Conservation (phyloP, 2,329 filamentous ascomycete genomes). For the Scopulariopsis brevicaulis region DNA sequence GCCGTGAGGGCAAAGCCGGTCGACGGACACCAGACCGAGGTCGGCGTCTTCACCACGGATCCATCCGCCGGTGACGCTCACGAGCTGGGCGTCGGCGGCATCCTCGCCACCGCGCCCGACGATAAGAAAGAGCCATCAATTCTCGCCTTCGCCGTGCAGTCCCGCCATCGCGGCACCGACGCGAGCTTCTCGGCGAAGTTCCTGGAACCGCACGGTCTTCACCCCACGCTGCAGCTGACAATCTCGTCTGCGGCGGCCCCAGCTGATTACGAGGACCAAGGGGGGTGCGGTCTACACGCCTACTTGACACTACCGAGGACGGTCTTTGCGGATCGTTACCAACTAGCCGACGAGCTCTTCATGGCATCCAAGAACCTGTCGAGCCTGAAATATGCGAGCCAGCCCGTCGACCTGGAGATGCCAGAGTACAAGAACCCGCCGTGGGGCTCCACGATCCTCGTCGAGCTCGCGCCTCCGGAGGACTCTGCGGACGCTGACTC, state of each 20-base stretch:
- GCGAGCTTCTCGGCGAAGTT: conserved; percentile 53
- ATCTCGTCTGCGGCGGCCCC: conserved; percentile 43
- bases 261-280: conserved; percentile 6
- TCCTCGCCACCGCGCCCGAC: conserved; percentile 63
- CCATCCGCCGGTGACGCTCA: conserved; percentile 50
- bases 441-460: conserved; percentile 72
- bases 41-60: conserved; percentile 65
- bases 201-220: conserved; percentile 63
- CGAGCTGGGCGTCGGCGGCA: conserved; percentile 66
- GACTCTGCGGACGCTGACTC: not conserved
- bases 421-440: conserved; percentile 65
- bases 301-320: conserved; percentile 73
- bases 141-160: conserved; percentile 73
- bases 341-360: conserved; percentile 67
- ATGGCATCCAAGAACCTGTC: conserved; percentile 69
- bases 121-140: conserved; percentile 61
- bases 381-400: conserved; percentile 54
- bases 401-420: conserved; percentile 81
- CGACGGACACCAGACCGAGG: conserved; percentile 52
- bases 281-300: conserved; percentile 59
- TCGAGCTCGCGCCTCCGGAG: conserved; percentile 54
- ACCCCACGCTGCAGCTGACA: conserved; percentile 65
- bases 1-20: conserved; percentile 26
- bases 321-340: conserved; percentile 82
- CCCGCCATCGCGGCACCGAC: conserved; percentile 56